Conservation (phyloP, 164 flowering plant genomes). For the Hamamelis virginiana region DNA sequence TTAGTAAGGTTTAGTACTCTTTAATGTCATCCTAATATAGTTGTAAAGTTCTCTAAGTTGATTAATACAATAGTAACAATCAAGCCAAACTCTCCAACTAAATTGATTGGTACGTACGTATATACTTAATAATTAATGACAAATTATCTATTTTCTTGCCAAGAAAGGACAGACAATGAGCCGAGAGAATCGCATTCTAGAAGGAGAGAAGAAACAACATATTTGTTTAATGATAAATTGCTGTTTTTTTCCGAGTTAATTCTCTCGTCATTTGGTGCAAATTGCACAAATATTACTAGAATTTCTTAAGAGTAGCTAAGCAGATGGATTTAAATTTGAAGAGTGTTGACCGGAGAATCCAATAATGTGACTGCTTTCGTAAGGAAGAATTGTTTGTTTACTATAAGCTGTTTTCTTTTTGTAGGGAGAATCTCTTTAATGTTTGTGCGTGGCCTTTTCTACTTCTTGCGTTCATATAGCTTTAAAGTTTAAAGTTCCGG, state of each 20-base stretch:
- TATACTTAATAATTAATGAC: not conserved
- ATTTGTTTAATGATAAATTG: not conserved
- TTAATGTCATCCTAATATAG: not conserved
- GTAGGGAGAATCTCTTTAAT: not conserved
- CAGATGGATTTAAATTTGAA: not conserved
- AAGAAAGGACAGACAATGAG: not conserved
- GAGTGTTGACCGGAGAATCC: constrained; percentile 6
- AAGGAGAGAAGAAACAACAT: not conserved
- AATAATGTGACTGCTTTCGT: constrained; percentile 3
- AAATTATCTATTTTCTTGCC: not conserved
- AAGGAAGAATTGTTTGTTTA: constrained; percentile 6
- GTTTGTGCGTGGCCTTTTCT: constrained; percentile 4
- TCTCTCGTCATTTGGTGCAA: not conserved
- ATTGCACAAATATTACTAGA: not conserved
- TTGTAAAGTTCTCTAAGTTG: constrained; percentile 1
- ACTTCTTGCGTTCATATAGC: constrained; percentile 2
- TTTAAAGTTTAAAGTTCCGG: not conserved
- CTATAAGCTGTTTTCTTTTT: constrained; percentile 5
- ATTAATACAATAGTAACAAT: constrained; percentile 2
- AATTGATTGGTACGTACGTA: not conserved
- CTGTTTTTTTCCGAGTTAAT: not conserved
- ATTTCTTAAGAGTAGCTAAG: too few relatives aligned
- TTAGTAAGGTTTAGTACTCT: too few relatives aligned
- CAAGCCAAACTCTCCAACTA: constrained; percentile 7
- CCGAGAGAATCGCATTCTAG: not conserved